Evolutionary conservation across 805 yeast species (phyloP).

Genomic region (Myxozyma mucilagina): DNA sequence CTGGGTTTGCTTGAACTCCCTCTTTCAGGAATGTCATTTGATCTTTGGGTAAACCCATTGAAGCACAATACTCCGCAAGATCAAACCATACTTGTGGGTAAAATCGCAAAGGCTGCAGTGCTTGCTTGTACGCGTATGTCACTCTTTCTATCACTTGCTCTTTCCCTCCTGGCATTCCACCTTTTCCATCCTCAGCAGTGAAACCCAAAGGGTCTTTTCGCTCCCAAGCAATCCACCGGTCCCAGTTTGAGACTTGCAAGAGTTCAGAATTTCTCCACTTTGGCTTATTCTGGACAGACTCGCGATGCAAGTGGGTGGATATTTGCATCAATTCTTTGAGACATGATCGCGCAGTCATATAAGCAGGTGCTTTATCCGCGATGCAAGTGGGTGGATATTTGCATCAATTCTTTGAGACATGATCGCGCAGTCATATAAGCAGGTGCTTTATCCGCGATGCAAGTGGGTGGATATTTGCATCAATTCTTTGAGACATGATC

Average conservation of each 20-base stretch:
- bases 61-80: constrained; percentile 46
- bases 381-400: too few relatives aligned
- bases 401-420: too few relatives aligned
- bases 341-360: too few relatives aligned
- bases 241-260: constrained; percentile 59
- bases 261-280: constrained; percentile 35
- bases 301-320: constrained; percentile 50
- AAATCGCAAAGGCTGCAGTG: constrained; percentile 60
- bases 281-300: constrained; percentile 31
- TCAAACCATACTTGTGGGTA: constrained; percentile 77
- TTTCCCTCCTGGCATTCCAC: constrained; percentile 20
- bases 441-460: too few relatives aligned
- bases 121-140: constrained; percentile 69
- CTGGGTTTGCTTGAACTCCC: constrained; percentile 66
- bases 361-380: too few relatives aligned
- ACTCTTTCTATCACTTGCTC: constrained; percentile 57
- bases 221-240: constrained; percentile 79
- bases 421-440: too few relatives aligned
- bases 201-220: constrained; percentile 65
- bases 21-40: constrained; percentile 51
- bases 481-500: too few relatives aligned
- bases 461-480: too few relatives aligned
- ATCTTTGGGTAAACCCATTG: constrained; percentile 32
- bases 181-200: constrained; percentile 41
- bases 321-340: constrained; percentile 67